Conservation (phyloP, 148 eudicot genomes). For the Vaccinium darrowii region DNA sequence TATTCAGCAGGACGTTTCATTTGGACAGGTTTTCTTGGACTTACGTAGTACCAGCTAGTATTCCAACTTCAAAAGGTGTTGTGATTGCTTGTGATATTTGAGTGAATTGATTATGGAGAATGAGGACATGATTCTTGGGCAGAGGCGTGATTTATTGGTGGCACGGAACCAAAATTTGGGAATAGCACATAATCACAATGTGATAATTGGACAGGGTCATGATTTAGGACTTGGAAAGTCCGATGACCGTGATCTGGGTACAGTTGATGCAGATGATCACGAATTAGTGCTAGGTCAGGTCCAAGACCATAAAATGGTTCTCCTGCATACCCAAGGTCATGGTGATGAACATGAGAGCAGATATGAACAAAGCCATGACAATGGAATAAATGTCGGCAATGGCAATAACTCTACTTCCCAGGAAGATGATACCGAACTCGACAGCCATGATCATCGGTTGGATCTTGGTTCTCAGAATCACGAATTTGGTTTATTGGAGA, state of each 20-base stretch:
- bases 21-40: conserved; percentile 7
- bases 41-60: not conserved
- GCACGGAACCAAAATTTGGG: no score
- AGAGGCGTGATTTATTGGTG: conserved; percentile 20
- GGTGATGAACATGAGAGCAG: conserved; percentile 33
- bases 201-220: conserved; percentile 37
- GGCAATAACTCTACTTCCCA: conserved; percentile 28
- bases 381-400: conserved; percentile 15
- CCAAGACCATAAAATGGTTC: conserved; percentile 30
- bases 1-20: not conserved
- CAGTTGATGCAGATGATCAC: conserved; percentile 15
- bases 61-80: not conserved
- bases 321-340: conserved; percentile 31
- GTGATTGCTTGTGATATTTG: not conserved
- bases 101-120: conserved; percentile 31
- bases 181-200: conserved; percentile 22
- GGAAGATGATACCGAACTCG: conserved; percentile 30
- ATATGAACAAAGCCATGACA: conserved; percentile 33
- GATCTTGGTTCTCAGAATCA: conserved; percentile 19
- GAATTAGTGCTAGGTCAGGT: conserved; percentile 17
- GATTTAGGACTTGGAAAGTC: conserved; percentile 32
- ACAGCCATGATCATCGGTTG: conserved; percentile 33
- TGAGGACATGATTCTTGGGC: conserved; percentile 35
- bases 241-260: conserved; percentile 17
- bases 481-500: conserved; percentile 24